Base-by-base conservation (phyloP, 257 asterid genomes). In the Solanum appendiculatum region DNA sequence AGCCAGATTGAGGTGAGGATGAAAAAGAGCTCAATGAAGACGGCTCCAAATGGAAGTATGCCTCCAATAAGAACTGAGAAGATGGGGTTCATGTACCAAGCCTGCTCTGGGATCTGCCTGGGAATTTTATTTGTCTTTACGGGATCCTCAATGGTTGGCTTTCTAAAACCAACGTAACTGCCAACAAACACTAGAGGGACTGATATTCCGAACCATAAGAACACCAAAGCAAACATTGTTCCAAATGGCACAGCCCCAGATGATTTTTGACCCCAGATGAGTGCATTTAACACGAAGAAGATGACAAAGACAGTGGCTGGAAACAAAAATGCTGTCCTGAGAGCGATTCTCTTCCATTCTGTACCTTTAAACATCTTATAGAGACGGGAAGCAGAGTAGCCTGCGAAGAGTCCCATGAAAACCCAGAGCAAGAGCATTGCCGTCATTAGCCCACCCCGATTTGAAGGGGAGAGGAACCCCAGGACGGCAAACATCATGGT, bases 241-340 rank as follows among this genome's bases (percentile, higher is more conserved):
- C 97, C 97, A 13, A 94, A 92, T 4, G 97, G 98, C 39, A 94
- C 96, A 4, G 98, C 97, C 34, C 97, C 98, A 0, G 98, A 94
- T 33, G 98, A 94, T 88, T 94, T 93, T 90, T 94, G 93, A 8
- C 95, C 97, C 98, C 98, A 94, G 82, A 94, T 94, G 87, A 94
- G 94, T 39, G 96, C 93, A 60, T 94, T 94, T 44, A 94, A 93
- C 33, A 94, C 87, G 36, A 94, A 94, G 88, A 94, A 94, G 88
- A 94, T 40, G 87, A 33, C 86, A 70, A 94, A 93, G 23, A 92
- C 95, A 5, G 90, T 87, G 7, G 91, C 95, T 7, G 98, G 98
- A 85, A 94, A 94, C 56, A 93, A 86, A 84, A 93, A 88, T 0
- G 98, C 94, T 0, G 97, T 94, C 86, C 92, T 91, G 25, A 93